Percentiles rank a stretch among this genome's conserved stretches.
phyloP scores from a whole-genome alignment of 2,329 filamentous ascomycete species.

The Nannizzia gypsea region DNA sequence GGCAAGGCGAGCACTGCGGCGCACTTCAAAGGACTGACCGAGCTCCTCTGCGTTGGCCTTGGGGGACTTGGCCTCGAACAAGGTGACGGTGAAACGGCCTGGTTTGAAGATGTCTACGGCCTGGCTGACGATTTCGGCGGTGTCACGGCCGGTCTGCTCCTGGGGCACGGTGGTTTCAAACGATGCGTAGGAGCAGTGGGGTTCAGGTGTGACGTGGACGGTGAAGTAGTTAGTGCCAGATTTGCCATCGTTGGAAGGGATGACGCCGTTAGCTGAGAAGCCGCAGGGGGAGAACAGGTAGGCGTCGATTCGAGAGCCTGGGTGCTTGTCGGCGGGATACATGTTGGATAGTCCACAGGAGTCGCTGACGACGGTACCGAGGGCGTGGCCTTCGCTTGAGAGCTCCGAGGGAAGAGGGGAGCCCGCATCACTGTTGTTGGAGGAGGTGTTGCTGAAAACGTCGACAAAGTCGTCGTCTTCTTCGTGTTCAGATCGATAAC shows the following conservation, averaged over 20 bases:
- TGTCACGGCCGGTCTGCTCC: constrained; percentile 74
- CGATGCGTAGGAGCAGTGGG: constrained; percentile 91
- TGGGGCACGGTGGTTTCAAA: constrained; percentile 98
- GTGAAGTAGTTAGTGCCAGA: constrained; percentile 80
- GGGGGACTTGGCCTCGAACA: constrained; percentile 72
- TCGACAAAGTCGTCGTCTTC: constrained; percentile 50
- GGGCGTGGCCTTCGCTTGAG: constrained; percentile 83
- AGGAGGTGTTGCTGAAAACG: constrained; percentile 65
- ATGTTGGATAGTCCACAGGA: constrained; percentile 78
- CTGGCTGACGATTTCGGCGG: constrained; percentile 80
- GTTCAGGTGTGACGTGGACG: constrained; percentile 94
- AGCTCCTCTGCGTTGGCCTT: constrained; percentile 22
- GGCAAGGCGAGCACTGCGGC: constrained; percentile 34
- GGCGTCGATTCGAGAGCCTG: constrained; percentile 84
- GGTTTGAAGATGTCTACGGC: constrained; percentile 94
- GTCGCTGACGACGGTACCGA: constrained; percentile 87
- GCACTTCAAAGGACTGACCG: constrained; percentile 26
- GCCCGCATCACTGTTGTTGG: constrained; percentile 48
- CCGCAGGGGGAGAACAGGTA: constrained; percentile 95
- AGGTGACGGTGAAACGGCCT: constrained; percentile 90
- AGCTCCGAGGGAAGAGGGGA: constrained; percentile 56
- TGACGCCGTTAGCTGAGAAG: constrained; percentile 91
- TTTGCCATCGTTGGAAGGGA: constrained; percentile 57
- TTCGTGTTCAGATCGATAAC: constrained; percentile 60
- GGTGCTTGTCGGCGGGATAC: constrained; percentile 76